Base-by-base conservation (phyloP, 148 eudicot species). In the Suaeda aralocaspica region DNA sequence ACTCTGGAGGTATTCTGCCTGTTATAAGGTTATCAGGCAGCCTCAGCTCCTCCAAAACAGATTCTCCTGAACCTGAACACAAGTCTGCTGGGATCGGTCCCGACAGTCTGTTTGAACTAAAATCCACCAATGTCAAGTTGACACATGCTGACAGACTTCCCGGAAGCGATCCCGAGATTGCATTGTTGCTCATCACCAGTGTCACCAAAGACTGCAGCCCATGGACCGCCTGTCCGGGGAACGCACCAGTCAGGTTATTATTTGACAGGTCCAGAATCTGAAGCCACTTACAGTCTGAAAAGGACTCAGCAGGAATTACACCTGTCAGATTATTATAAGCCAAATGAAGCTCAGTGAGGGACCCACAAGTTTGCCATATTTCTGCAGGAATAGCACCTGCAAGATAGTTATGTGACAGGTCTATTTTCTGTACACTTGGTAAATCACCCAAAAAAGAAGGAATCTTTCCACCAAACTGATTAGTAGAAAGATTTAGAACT, bases 81-180 rank as follows among this genome's bases (percentile, higher is more conserved):
- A 94, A 80, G 62, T 81, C 83, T 24, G 83, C 76, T 33, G 98
- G 95, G 44, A 94, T 86, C 34, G 60, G 19, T 24, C 97, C 98
- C 28, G 88, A 79, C 51, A 94, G 74, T 73, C 75, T 84, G 46
- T 94, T 94, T 10, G 98, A 91, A 73, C 98, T 94, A 33, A 94
- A 86, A 66, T 94, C 98, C 24, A 85, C 88, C 0, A 89, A 70
- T 53, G 83, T 73, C 16, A 94, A 59, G 68, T 87, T 89, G 52
- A 82, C 72, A 72, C 98, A 94, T 2, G 70, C 65, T 5, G 89
- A 82, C 64, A 87, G 70, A 1, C 92, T 78, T 14, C 77, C 66
- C 0, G 98, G 98, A 67, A 94, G 87, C 18, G 86, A 45, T 9
- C 97, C 97, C 6, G 89, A 62, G 22, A 94, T 82, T 62, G 67